A percentile compares a stretch with the other conserved stretches of the same genome.
phyloP scores from a whole-genome alignment of 2,329 filamentous ascomycete species.

The Cladosporium sp. region DNA sequence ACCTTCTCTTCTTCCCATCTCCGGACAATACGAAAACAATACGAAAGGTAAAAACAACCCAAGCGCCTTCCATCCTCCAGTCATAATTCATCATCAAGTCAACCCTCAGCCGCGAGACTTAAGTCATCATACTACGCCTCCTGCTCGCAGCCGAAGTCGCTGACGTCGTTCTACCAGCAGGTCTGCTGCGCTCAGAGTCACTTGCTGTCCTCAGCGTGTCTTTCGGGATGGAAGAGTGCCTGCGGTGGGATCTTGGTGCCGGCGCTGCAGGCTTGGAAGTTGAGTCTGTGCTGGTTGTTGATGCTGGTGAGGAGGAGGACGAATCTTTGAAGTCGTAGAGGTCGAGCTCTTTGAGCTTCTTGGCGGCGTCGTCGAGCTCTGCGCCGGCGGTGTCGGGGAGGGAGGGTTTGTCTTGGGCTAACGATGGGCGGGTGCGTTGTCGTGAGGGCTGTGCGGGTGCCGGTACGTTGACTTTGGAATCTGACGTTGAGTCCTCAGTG shows the following conservation, averaged over 20 bases:
- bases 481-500: not conserved
- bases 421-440: not conserved
- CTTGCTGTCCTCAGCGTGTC: conserved; percentile 7
- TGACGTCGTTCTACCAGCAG: conserved; percentile 21
- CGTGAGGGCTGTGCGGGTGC: not conserved
- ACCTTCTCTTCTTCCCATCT: not conserved
- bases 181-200: conserved; percentile 12
- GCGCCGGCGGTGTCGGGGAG: not conserved
- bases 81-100: not conserved
- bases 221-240: conserved; percentile 33
- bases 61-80: not conserved
- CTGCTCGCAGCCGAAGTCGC: conserved; percentile 37
- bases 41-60: not conserved
- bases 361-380: conserved; percentile 25
- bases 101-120: conserved; percentile 7
- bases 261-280: not conserved
- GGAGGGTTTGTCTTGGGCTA: not conserved
- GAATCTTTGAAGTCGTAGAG: conserved; percentile 38
- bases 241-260: conserved; percentile 19
- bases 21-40: conserved; percentile 1
- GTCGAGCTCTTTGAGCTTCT: conserved; percentile 33
- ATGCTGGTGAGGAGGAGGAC: conserved; percentile 24
- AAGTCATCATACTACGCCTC: conserved; percentile 39
- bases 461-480: not conserved
- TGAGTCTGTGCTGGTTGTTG: conserved; percentile 1